Percentiles rank a stretch among this genome's conserved stretches.
Evolutionary conservation across 75 land plant species (phyloP).

Genomic region (Adiantum capillusveneris): DNA sequence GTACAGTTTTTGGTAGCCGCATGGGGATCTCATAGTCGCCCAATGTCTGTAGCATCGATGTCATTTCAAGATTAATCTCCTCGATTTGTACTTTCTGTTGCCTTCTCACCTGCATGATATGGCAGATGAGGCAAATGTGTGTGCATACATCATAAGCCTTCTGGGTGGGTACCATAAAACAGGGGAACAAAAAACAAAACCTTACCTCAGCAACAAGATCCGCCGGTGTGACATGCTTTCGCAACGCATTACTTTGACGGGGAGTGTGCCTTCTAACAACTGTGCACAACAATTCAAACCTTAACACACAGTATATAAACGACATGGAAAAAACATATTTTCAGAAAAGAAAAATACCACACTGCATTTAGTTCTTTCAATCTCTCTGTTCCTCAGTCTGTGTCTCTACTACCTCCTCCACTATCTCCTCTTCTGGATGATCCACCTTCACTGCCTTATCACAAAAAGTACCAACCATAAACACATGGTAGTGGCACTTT

Average conservation of each 20-base stretch:
- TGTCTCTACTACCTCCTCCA: conserved; percentile 20
- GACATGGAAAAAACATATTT: neutral
- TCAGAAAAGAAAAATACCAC: conserved; percentile 34
- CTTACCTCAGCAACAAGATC: conserved; percentile 28
- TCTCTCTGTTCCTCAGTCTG: conserved; percentile 36
- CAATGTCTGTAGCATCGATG: no score
- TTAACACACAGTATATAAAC: neutral
- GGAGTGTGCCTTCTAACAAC: conserved; percentile 5
- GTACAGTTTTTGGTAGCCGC: no score
- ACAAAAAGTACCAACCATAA: conserved; percentile 1
- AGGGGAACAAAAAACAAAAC: no score
- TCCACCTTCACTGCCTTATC: conserved; percentile 26
- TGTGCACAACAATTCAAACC: neutral
- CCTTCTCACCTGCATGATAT: no score
- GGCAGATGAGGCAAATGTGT: no score
- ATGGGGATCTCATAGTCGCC: no score
- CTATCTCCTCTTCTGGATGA: conserved; percentile 37
- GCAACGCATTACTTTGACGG: conserved; percentile 10
- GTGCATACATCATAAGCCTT: no score
- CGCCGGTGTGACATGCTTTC: conserved; percentile 17
- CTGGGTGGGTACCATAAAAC: no score
- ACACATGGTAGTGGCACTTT: no score
- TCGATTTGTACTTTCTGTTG: no score
- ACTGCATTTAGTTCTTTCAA: conserved; percentile 53
- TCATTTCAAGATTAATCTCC: no score